Base-by-base conservation (phyloP, 164 flowering plant genomes). In the Stephania japonica region DNA sequence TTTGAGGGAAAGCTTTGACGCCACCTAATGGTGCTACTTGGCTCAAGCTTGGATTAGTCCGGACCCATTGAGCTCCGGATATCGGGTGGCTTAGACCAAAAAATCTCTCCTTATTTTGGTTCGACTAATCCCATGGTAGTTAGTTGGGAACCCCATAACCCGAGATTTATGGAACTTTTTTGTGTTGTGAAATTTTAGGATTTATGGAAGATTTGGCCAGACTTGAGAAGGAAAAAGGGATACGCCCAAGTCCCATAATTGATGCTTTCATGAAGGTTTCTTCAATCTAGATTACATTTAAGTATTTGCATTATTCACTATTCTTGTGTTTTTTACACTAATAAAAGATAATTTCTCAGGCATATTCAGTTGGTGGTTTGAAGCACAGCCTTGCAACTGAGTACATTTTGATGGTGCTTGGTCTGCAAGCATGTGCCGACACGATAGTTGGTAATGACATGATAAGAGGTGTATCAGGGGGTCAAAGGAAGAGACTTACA, bases 221-320 rank as follows among this genome's bases (percentile, higher is more conserved):
- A 47, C 73, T 90, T 42, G 97, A 94, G 88, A 91, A 85, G 83
- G 89, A 90, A 77, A 83, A 65, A 73, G 81, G 82, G 10, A 83
- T 91, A 72, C 88, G 90, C 32, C 97, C 97, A 14, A 86, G 83
- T 78, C 89, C 93, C 53, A 97, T 84, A 76, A 87, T 92, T 65
- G 98, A 94, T 85, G 94, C 95, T 56, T 94, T 82, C 78, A 94
- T 94, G 97, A 92, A 94, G 97, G 98, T 91, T 19, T 2, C 64
- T 32, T 19, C 19, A n/a, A 59, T 44, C 64, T 49, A 14, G 62
- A 26, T 23, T 41, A 56, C 63, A 56, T 7, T 59, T 21, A 16
- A 12, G 64, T 32, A 25, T 44, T 26, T 3, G 70, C 44, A 67
- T 59, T 49, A 44, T 43, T 66, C 61, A 47, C 27, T 44, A 12